Evolutionary conservation across 2,329 filamentous ascomycete genomes (phyloP), one percentile per base, ranked within the genome.

Genomic region (Penicillium nordicum): DNA sequence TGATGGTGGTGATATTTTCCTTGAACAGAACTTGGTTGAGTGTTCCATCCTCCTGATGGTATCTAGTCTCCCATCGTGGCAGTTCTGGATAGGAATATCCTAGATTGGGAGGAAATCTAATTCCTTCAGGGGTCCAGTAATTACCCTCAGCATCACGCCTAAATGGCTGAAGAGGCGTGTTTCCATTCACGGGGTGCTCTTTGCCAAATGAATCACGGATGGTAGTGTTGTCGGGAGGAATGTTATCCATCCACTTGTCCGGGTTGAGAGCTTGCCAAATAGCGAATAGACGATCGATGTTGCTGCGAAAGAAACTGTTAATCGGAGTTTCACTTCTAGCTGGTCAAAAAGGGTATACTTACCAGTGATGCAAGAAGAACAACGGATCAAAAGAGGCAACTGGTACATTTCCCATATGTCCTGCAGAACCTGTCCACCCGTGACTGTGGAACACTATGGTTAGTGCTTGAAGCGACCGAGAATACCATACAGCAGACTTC

Each of bases 331-430:
- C 10, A 2, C 12, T 9, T 12, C 5, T 18, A 25, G 9, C 2
- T 25, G 11, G 30, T 4, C 9, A 5, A 38, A 25, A 8, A n/a
- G 29, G n/a, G 12, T 34, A 11, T n/a, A 27, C 59, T 57, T 62
- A 77, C 76, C 71, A 67, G 65, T 93, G 89, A 65, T 92, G 88
- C 9, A 93, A 74, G 73, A 88, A 89, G 72, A 92, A 92, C 6
- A 90, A 75, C 0, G 90, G 90, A 68, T 95, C 90, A 69, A 91
- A 94, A 0, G 88, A 83, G 1, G 89, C 88, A 59, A 88, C 87
- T n/a, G 86, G 84, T 32, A 86, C 84, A 70, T 84, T 88, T 41
- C 82, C 83, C 83, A 89, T 88, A 65, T 90, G 87, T 2, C 88
- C 87, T 38, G 74, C 71, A 51, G 80, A 75, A 37, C 82, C 88